A percentile compares a stretch with the other conserved stretches of the same genome.
Evolutionary conservation across 2,329 filamentous ascomycete species (phyloP).

Genomic region (Hypoxylon sp.): DNA sequence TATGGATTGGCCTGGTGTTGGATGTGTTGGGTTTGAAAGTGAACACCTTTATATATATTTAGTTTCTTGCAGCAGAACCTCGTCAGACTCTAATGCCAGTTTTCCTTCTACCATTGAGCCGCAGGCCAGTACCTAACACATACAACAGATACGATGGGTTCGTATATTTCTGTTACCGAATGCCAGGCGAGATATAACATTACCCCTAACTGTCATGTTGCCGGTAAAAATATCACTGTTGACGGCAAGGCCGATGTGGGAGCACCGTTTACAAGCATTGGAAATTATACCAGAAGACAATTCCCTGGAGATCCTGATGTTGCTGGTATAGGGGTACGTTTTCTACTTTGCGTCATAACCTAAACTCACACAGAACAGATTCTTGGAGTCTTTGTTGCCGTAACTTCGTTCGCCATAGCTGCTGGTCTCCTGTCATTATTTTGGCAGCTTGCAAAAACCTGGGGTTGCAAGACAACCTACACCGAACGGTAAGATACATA

Average conservation of each 20-base stretch:
- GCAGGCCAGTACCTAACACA: neutral
- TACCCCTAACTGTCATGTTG: slow-evolving; percentile 38
- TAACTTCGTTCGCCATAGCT: slow-evolving; percentile 46
- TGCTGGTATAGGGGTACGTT: slow-evolving; percentile 48
- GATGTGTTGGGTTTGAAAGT: neutral
- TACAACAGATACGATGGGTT: slow-evolving; percentile 41
- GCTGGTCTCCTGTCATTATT: slow-evolving; percentile 35
- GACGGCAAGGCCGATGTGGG: neutral
- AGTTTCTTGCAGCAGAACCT: neutral
- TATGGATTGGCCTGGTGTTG: slow-evolving; percentile 1
- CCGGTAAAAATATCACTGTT: slow-evolving; percentile 10
- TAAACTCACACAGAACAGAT: slow-evolving; percentile 39
- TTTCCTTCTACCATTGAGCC: neutral
- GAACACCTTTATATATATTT: slow-evolving; percentile 4
- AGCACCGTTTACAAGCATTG: slow-evolving; percentile 35
- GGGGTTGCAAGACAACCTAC: slow-evolving; percentile 21
- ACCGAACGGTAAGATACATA: slow-evolving; percentile 32
- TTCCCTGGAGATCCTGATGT: slow-evolving; percentile 48
- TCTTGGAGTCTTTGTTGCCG: slow-evolving; percentile 47
- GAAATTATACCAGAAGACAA: slow-evolving; percentile 55
- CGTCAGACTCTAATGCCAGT: neutral
- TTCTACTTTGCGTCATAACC: neutral
- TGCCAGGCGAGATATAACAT: slow-evolving; percentile 43
- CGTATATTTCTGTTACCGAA: slow-evolving; percentile 42
- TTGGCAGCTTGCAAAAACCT: slow-evolving; percentile 37